Percentiles rank a stretch among this genome's conserved stretches.
These are phyloP conservation scores for Dictyostelium citrinum DNA, from an alignment of 78 protist genomes.

Conservation along the genomic window DNA sequence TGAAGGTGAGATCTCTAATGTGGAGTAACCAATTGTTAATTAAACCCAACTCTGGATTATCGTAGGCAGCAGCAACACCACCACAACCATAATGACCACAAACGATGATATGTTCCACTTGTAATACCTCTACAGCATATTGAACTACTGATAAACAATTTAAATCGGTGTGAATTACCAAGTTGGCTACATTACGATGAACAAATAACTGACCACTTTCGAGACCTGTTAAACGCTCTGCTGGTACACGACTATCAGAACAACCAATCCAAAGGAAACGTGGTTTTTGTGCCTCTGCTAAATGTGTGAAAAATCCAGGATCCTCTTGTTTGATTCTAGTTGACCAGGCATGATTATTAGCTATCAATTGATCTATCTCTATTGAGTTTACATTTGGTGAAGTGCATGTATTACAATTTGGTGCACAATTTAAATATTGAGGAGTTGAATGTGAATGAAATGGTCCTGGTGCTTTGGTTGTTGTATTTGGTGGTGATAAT, in stretches of 20 bases:
- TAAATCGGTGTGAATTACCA: constrained; percentile 86
- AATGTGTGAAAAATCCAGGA: constrained; percentile 80
- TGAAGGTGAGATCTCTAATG: constrained; percentile 76
- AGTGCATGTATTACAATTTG: constrained; percentile 11
- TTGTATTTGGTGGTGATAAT: background rate
- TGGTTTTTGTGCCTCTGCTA: constrained; percentile 81
- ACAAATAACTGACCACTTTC: constrained; percentile 91
- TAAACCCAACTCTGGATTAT: constrained; percentile 56
- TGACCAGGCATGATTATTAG: constrained; percentile 82
- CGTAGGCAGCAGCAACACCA: constrained; percentile 80
- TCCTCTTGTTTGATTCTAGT: constrained; percentile 46
- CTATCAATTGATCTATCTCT: constrained; percentile 36
- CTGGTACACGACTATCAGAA: constrained; percentile 95
- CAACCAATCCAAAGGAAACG: constrained; percentile 94
- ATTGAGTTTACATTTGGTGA: background rate
- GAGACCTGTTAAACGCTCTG: constrained; percentile 81
- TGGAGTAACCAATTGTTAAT: constrained; percentile 92
- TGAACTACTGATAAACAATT: constrained; percentile 86
- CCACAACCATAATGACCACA: constrained; percentile 96
- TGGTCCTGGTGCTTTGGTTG: background rate
- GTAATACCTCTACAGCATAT: constrained; percentile 90
- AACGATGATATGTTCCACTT: constrained; percentile 91
- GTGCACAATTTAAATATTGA: background rate
- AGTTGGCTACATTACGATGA: constrained; percentile 94
- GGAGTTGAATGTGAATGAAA: background rate